Conservation (phyloP, 371 early-diverging fungal genomes). For the Mortierella sp. region DNA sequence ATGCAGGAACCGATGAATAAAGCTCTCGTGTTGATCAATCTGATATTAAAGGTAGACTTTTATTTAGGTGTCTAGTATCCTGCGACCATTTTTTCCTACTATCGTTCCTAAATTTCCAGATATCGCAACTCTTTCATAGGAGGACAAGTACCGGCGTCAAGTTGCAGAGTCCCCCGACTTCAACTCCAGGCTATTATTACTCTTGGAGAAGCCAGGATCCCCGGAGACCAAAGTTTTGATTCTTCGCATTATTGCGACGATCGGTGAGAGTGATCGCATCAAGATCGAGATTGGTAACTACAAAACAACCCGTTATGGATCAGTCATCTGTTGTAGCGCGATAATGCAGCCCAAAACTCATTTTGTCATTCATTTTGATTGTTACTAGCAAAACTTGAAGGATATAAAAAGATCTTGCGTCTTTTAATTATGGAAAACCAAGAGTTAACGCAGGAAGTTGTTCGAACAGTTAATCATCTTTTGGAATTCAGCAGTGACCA, state of each 20-base stretch:
- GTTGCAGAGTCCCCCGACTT: constrained; percentile 52
- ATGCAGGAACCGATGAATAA: constrained; percentile 52
- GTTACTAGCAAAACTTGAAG: constrained; percentile 47
- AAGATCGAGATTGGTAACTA: constrained; percentile 58
- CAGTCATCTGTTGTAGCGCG: not conserved
- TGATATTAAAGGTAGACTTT: constrained; percentile 52
- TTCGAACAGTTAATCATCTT: constrained; percentile 57
- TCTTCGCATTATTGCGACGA: constrained; percentile 55
- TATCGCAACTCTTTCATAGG: constrained; percentile 13
- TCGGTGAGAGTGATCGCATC: constrained; percentile 58
- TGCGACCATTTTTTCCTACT: not conserved
- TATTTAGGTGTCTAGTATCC: not conserved
- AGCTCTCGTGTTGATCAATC: constrained; percentile 43
- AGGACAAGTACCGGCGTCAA: constrained; percentile 56
- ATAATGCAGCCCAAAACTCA: not conserved
- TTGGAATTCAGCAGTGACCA: constrained; percentile 48
- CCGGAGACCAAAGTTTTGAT: constrained; percentile 50
- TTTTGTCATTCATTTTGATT: not conserved
- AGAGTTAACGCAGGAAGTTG: constrained; percentile 55
- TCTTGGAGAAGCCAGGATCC: constrained; percentile 48
- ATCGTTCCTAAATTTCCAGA: not conserved
- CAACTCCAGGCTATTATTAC: constrained; percentile 43
- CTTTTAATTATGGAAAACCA: constrained; percentile 49
- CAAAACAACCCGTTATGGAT: not conserved
- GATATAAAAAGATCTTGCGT: constrained; percentile 57